These are phyloP conservation scores for Linum usitatissimum DNA, from an alignment of 345 rosid species.

Conservation along the genomic window DNA sequence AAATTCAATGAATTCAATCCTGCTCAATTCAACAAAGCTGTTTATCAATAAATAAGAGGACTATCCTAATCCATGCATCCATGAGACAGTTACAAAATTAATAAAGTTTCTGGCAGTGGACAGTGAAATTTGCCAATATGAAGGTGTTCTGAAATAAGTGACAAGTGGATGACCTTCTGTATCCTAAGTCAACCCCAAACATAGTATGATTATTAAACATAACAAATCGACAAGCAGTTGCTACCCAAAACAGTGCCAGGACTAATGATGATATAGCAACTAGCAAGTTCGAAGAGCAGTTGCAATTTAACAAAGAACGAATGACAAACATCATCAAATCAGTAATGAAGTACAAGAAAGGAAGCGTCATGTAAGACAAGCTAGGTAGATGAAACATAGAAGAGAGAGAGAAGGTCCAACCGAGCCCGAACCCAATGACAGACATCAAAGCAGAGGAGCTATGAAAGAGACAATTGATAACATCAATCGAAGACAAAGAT, in stretches of 20 bases:
- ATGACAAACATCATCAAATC: neutral
- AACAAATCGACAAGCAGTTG: neutral
- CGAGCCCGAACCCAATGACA: neutral
- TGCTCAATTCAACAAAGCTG: too few species aligned
- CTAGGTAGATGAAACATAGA: neutral
- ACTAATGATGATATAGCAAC: neutral
- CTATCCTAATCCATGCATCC: too few species aligned
- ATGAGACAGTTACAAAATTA: too few species aligned
- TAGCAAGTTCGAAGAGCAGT: neutral
- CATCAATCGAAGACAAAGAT: neutral
- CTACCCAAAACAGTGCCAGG: neutral
- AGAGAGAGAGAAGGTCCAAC: neutral
- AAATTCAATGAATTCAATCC: too few species aligned
- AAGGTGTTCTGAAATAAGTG: neutral
- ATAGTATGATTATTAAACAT: too few species aligned
- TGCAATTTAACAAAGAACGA: neutral
- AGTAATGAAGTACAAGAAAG: neutral
- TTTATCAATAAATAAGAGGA: too few species aligned
- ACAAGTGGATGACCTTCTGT: neutral
- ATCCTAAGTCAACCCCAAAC: neutral
- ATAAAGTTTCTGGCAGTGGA: neutral
- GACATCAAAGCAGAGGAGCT: neutral
- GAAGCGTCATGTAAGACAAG: neutral
- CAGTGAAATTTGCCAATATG: neutral
- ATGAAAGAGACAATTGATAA: neutral